Conservation (phyloP, 768 basidiomycete species). For the Xerocomellus intermedius region DNA sequence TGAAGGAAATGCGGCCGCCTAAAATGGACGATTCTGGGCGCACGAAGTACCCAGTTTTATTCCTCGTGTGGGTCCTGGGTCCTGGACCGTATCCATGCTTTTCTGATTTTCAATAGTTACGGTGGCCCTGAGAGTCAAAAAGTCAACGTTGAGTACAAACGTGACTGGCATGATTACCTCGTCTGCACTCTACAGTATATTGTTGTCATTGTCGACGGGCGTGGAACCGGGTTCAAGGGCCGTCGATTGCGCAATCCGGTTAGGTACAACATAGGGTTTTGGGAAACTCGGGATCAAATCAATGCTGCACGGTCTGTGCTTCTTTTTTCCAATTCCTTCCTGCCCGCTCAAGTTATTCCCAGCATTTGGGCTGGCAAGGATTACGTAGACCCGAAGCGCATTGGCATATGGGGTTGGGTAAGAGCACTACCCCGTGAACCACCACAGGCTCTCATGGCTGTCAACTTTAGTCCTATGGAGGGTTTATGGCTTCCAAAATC, state of each 20-base stretch:
- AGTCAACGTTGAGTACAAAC: conserved; percentile 61
- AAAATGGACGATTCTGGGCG: conserved; percentile 93
- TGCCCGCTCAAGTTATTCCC: neutral
- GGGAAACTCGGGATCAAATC: conserved; percentile 88
- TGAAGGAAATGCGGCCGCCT: conserved; percentile 87
- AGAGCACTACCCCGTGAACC: conserved; percentile 28
- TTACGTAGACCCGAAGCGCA: conserved; percentile 85
- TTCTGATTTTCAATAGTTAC: conserved; percentile 50
- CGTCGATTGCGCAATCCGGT: conserved; percentile 81
- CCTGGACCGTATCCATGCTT: neutral
- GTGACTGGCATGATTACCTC: conserved; percentile 88
- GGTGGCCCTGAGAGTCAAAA: conserved; percentile 88
- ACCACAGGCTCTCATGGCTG: neutral
- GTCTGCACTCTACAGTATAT: conserved; percentile 81
- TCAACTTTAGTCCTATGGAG: conserved; percentile 78
- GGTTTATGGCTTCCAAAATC: conserved; percentile 93
- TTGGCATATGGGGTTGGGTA: conserved; percentile 99
- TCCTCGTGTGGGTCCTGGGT: conserved; percentile 60
- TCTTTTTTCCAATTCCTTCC: conserved; percentile 2
- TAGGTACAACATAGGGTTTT: conserved; percentile 84
- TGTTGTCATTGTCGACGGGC: conserved; percentile 85
- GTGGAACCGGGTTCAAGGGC: conserved; percentile 93
- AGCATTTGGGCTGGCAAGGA: conserved; percentile 82
- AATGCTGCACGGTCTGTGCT: conserved; percentile 69
- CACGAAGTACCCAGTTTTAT: conserved; percentile 92